A percentile compares a stretch with the other conserved stretches of the same genome.
Evolutionary conservation across 2,329 filamentous ascomycete genomes (phyloP).

Genomic region (Verticillium nonalfalfae): DNA sequence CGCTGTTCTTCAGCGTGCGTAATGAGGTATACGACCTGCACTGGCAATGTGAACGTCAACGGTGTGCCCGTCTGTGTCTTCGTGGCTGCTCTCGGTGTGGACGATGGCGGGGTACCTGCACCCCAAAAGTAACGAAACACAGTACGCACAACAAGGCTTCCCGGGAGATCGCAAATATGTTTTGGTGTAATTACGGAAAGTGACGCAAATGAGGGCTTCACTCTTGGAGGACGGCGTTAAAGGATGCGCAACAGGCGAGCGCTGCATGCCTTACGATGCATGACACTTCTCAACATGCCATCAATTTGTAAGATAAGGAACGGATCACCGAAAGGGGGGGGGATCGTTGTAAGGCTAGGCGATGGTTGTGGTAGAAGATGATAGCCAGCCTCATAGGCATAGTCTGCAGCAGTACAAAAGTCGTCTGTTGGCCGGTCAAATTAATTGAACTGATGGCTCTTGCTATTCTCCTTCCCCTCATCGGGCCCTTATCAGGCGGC

Average conservation of each 20-base stretch:
- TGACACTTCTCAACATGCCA: neutral
- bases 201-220: neutral
- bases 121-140: too few relatives aligned
- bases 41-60: neutral
- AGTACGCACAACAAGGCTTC: too few relatives aligned
- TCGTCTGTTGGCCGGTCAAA: neutral
- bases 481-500: too few relatives aligned
- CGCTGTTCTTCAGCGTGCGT: conserved; percentile 6
- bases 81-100: too few relatives aligned
- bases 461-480: too few relatives aligned
- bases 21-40: neutral
- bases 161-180: too few relatives aligned
- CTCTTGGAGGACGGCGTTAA: neutral
- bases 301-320: neutral
- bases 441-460: neutral
- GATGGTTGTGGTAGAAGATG: neutral
- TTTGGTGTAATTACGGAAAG: neutral
- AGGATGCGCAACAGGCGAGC: neutral
- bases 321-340: neutral
- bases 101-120: too few relatives aligned
- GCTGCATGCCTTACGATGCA: neutral
- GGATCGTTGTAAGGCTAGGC: neutral
- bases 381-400: neutral
- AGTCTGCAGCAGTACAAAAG: neutral
- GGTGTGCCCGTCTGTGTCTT: too few relatives aligned